These are phyloP conservation scores for Narthecium ossifragum DNA, from an alignment of 106 monocot genomes.

Conservation along the genomic window DNA sequence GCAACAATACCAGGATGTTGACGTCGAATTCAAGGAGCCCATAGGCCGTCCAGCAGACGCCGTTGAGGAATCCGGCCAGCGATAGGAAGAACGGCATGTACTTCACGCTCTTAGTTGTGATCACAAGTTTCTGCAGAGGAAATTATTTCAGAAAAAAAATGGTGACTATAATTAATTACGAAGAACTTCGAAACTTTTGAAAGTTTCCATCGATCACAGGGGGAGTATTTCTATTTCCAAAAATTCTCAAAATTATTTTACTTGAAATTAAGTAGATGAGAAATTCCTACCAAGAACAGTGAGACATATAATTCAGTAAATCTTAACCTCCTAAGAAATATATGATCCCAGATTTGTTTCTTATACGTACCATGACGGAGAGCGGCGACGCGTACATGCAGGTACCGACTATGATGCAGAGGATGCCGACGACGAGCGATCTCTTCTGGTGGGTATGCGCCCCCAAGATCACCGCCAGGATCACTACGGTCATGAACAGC, in stretches of 20 bases:
- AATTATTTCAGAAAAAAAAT: not conserved
- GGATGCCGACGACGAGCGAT: constrained; percentile 36
- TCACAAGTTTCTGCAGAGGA: constrained; percentile 37
- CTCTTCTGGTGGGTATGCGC: constrained; percentile 26
- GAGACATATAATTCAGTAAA: not conserved
- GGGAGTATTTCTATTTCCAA: too few species aligned
- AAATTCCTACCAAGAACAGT: not conserved
- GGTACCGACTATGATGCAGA: constrained; percentile 48
- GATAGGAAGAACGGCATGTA: constrained; percentile 55
- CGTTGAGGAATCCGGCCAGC: constrained; percentile 40
- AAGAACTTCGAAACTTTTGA: not conserved
- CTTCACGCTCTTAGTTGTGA: constrained; percentile 47
- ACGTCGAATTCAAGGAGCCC: constrained; percentile 46
- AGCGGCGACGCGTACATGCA: constrained; percentile 67
- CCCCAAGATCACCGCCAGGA: constrained; percentile 15
- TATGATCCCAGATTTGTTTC: not conserved
- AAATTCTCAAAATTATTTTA: not conserved
- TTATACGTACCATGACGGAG: constrained; percentile 40
- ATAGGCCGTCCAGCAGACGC: constrained; percentile 45
- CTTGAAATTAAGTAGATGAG: not conserved
- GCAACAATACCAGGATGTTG: constrained; percentile 22
- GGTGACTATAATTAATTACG: not conserved
- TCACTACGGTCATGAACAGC: constrained; percentile 35
- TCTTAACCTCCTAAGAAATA: not conserved
- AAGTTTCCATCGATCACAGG: not conserved